phyloP scores from a whole-genome alignment of 2,329 filamentous ascomycete species.

The Neophaeococcomyces mojaviensis region DNA sequence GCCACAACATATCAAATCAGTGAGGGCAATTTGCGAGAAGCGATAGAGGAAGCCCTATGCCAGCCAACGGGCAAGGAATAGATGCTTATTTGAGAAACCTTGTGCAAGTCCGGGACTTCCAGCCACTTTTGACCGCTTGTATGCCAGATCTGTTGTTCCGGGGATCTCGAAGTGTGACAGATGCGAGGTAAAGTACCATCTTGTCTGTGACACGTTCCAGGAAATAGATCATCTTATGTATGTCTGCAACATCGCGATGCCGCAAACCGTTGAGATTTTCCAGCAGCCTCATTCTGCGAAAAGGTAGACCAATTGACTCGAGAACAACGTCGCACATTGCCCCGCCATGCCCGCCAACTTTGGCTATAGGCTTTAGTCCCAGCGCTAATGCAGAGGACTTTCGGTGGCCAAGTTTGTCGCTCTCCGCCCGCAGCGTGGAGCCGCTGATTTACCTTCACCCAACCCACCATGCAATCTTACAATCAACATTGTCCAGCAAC shows the following conservation, averaged over 20 bases:
- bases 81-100: too few relatives aligned
- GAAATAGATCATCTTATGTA: not conserved
- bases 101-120: too few relatives aligned
- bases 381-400: slow-evolving; percentile 1
- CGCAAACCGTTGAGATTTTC: not conserved
- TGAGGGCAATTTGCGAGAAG: too few relatives aligned
- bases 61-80: too few relatives aligned
- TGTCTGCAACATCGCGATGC: not conserved
- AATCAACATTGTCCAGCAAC: not conserved
- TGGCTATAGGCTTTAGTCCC: not conserved
- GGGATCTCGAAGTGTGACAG: not conserved
- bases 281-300: slow-evolving; percentile 3
- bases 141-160: too few relatives aligned
- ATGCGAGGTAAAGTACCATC: not conserved
- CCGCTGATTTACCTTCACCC: not conserved
- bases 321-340: not conserved
- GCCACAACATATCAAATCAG: too few relatives aligned
- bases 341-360: not conserved
- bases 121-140: too few relatives aligned
- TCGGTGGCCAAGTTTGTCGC: not conserved
- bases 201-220: not conserved
- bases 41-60: too few relatives aligned
- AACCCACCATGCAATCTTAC: not conserved
- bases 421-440: not conserved
- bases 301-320: not conserved